A percentile compares a stretch with the other conserved stretches of the same genome.
phyloP scores from a whole-genome alignment of 441 rosid species.

The Gossypium aridum region DNA sequence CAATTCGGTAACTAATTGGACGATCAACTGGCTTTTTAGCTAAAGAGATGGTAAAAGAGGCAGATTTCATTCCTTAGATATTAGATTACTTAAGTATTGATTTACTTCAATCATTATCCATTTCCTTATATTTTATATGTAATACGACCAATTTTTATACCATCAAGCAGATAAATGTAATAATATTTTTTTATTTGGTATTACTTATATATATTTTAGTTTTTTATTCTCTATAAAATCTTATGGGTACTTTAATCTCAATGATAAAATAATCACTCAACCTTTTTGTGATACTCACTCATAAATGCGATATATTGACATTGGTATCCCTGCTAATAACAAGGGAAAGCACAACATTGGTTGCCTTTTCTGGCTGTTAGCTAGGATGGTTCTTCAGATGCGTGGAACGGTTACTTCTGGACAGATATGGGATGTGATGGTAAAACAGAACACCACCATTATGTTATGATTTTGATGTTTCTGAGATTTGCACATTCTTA shows the following conservation, averaged over 20 bases:
- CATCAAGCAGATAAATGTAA: not conserved
- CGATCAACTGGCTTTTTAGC: not conserved
- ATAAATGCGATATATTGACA: conserved; percentile 77
- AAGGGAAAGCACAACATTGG: conserved; percentile 97
- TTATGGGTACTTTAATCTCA: too few relatives aligned
- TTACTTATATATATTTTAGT: too few relatives aligned
- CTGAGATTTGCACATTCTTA: not conserved
- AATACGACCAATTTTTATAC: not conserved
- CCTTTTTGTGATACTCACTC: conserved; percentile 73
- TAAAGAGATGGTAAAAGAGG: not conserved
- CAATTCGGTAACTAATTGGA: not conserved
- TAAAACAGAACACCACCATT: conserved; percentile 12
- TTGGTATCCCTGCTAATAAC: conserved; percentile 95
- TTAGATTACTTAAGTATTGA: not conserved
- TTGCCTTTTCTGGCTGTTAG: conserved; percentile 85
- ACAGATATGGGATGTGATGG: conserved; percentile 94
- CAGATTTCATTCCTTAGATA: conserved; percentile 2
- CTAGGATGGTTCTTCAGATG: conserved; percentile 95
- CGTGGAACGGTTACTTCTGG: conserved; percentile 76
- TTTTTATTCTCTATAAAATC: too few relatives aligned
- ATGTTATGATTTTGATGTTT: not conserved
- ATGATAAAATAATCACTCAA: too few relatives aligned
- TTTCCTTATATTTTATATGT: not conserved
- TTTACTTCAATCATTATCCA: not conserved
- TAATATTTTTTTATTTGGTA: not conserved